These are phyloP conservation scores for Didymella arachidicola DNA, from an alignment of 2,329 filamentous ascomycete species.

Conservation along the genomic window DNA sequence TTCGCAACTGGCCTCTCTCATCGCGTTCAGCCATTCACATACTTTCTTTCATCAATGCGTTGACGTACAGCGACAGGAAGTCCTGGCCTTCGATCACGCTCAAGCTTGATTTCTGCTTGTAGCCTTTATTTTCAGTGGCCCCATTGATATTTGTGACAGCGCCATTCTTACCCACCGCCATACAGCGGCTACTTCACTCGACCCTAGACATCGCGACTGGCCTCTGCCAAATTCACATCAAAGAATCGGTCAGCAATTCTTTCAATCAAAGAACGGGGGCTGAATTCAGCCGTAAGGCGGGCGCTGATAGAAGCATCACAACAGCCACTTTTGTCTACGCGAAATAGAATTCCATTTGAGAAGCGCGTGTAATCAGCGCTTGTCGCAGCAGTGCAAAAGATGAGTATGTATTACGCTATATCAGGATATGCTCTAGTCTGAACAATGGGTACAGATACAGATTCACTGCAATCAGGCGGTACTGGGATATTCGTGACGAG, in stretches of 20 bases:
- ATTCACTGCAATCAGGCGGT: not conserved
- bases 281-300: not conserved
- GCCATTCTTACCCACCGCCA: not conserved
- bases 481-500: not conserved
- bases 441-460: conserved; percentile 3
- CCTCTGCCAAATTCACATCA: not conserved
- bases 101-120: not conserved
- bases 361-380: not conserved
- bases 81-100: not conserved
- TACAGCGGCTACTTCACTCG: not conserved
- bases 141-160: not conserved
- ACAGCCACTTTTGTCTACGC: not conserved
- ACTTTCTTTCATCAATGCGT: not conserved
- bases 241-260: not conserved
- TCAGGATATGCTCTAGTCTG: not conserved
- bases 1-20: not conserved
- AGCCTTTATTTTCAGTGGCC: not conserved
- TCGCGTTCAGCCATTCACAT: conserved; percentile 1
- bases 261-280: not conserved
- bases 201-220: not conserved
- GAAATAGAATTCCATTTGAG: not conserved
- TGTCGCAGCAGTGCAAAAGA: conserved; percentile 1
- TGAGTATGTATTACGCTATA: conserved; percentile 3
- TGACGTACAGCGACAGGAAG: not conserved
- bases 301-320: not conserved